These are phyloP conservation scores for Beauveria caledonica DNA, from an alignment of 2,329 filamentous ascomycete genomes.

Conservation along the genomic window DNA sequence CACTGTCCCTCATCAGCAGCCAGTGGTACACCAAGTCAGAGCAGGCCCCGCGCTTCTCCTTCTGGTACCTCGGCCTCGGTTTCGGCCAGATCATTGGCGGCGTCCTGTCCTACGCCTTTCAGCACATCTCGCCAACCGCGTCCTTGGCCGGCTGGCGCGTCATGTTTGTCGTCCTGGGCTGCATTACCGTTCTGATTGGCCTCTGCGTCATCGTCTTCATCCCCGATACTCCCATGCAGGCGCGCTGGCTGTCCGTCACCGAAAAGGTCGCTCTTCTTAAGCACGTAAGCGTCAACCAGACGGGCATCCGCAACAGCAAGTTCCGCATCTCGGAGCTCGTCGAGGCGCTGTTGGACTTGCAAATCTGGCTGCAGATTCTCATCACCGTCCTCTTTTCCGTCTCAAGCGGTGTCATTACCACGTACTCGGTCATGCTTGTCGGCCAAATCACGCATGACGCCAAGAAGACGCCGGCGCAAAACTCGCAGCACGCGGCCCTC, in stretches of 20 bases:
- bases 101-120: constrained; percentile 24
- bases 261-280: constrained; percentile 19
- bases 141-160: constrained; percentile 32
- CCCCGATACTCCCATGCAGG: constrained; percentile 39
- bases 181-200: constrained; percentile 33
- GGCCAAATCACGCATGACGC: constrained; percentile 8
- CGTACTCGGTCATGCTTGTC: constrained; percentile 9
- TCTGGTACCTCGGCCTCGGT: constrained; percentile 12
- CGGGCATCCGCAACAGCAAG: constrained; percentile 4
- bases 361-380: constrained; percentile 10
- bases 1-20: constrained; percentile 11
- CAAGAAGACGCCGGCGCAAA: background rate
- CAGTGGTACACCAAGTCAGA: constrained; percentile 13
- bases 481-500: constrained; percentile 9
- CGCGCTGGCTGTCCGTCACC: constrained; percentile 26
- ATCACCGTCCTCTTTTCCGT: constrained; percentile 18
- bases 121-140: constrained; percentile 18
- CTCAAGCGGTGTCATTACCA: constrained; percentile 20
- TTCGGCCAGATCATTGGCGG: constrained; percentile 26
- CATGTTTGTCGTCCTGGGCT: constrained; percentile 38
- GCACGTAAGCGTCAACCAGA: constrained; percentile 13
- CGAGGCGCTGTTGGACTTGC: constrained; percentile 20
- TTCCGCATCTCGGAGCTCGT: constrained; percentile 11
- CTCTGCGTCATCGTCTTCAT: constrained; percentile 29
- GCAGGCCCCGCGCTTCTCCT: constrained; percentile 12